A percentile compares a stretch with the other conserved stretches of the same genome.
Evolutionary conservation across 2,329 filamentous ascomycete species (phyloP).

Genomic region (Colletotrichum chlorophyti): DNA sequence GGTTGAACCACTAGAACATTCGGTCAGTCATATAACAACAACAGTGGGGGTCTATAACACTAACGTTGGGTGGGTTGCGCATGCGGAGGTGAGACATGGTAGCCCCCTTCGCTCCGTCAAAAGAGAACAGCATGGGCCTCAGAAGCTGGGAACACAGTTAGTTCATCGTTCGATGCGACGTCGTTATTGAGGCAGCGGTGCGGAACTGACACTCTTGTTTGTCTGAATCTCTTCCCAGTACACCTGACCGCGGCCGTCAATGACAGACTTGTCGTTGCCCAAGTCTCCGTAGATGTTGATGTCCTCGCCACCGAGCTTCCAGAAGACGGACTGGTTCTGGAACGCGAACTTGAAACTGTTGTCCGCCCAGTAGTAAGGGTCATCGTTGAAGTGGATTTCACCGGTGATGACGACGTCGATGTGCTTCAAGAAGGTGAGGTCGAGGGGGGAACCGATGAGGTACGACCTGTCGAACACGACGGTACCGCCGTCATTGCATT

Average conservation of each 20-base stretch:
- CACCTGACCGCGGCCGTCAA: constrained; percentile 67
- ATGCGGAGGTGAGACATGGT: constrained; percentile 41
- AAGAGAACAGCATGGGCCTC: constrained; percentile 18
- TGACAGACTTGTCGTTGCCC: constrained; percentile 41
- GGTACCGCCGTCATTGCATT: constrained; percentile 68
- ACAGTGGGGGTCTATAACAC: background rate
- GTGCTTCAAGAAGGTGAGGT: constrained; percentile 68
- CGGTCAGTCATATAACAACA: background rate
- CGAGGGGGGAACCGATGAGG: constrained; percentile 67
- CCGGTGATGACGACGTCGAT: constrained; percentile 66
- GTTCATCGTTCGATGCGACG: no score
- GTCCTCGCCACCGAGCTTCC: constrained; percentile 40
- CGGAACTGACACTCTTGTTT: constrained; percentile 23
- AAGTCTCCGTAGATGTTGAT: constrained; percentile 70
- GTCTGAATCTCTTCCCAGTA: constrained; percentile 25
- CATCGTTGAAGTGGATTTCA: constrained; percentile 67
- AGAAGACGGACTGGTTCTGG: constrained; percentile 64
- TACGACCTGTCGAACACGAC: constrained; percentile 67
- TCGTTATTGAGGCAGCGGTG: no score
- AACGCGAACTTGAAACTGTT: constrained; percentile 69
- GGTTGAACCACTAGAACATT: constrained; percentile 51
- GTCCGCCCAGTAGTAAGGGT: constrained; percentile 73
- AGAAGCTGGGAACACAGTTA: no score
- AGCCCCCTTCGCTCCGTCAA: constrained; percentile 14
- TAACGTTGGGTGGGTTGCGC: constrained; percentile 56